Evolutionary conservation across 352 stramenopile species (phyloP).

Genomic region (Phytophthora brassicae): DNA sequence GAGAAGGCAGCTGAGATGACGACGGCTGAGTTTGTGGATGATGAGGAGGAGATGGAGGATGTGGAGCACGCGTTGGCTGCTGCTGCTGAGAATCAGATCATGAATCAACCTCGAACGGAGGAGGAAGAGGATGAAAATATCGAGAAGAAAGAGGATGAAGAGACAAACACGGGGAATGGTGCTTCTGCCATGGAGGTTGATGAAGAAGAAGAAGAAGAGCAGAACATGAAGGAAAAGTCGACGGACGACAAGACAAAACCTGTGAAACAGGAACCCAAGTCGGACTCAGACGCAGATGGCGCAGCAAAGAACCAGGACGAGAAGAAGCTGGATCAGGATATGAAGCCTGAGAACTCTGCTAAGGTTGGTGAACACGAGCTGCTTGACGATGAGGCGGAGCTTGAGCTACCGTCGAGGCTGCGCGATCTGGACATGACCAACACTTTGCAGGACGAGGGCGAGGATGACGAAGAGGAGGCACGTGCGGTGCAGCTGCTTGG

Average conservation of each 20-base stretch:
- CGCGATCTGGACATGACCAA: conserved; percentile 44
- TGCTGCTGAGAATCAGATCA: conserved; percentile 67
- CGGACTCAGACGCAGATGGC: conserved; percentile 22
- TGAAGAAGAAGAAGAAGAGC: conserved; percentile 55
- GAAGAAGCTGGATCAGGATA: conserved; percentile 20
- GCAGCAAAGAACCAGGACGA: conserved; percentile 25
- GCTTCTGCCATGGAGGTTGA: conserved; percentile 69
- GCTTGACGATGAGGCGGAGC: conserved; percentile 38
- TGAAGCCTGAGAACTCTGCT: conserved; percentile 29
- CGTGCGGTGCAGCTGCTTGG: conserved; percentile 44
- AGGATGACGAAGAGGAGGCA: conserved; percentile 38
- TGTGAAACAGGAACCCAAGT: conserved; percentile 32
- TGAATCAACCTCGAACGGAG: conserved; percentile 51
- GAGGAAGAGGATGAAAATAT: conserved; percentile 53
- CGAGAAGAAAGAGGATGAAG: conserved; percentile 45
- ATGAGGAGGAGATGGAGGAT: conserved; percentile 67
- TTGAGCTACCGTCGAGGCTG: conserved; percentile 32
- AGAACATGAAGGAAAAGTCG: too few relatives aligned
- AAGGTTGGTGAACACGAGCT: conserved; percentile 32
- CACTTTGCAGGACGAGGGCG: conserved; percentile 31
- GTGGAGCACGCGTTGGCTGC: conserved; percentile 65
- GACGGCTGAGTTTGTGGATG: conserved; percentile 67
- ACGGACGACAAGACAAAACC: conserved; percentile 33
- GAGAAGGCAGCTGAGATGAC: conserved; percentile 44
- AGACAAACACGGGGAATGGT: conserved; percentile 38